These are phyloP conservation scores for Phytopythium kandeliae DNA, from an alignment of 352 stramenopile genomes.

Conservation along the genomic window DNA sequence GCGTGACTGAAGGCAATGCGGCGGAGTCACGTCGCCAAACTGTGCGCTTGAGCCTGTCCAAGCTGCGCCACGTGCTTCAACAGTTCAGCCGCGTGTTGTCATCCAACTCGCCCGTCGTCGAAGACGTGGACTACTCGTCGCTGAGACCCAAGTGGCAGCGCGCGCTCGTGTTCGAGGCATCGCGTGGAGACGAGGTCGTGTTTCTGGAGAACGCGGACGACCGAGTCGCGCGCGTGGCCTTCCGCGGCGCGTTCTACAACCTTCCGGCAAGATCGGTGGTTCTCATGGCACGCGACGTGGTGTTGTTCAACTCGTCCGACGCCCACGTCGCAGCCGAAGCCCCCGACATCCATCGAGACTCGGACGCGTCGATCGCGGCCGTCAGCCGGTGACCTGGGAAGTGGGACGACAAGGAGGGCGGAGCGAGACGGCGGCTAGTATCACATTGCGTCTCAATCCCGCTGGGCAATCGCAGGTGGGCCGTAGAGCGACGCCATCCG, in stretches of 20 bases:
- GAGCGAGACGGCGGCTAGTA: not conserved
- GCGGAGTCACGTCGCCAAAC: not conserved
- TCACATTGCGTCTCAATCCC: no score
- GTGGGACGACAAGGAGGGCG: not conserved
- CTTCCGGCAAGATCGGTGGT: constrained; percentile 37
- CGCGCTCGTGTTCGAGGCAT: constrained; percentile 39
- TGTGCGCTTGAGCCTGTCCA: not conserved
- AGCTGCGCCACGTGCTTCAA: constrained; percentile 48
- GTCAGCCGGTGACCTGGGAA: not conserved
- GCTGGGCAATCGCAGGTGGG: not conserved
- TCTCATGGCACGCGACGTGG: constrained; percentile 29
- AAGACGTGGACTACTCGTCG: constrained; percentile 2
- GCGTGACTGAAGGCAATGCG: not conserved
- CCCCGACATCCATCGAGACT: not conserved
- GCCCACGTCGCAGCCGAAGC: constrained; percentile 5
- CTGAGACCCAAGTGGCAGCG: constrained; percentile 21
- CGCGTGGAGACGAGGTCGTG: constrained; percentile 14
- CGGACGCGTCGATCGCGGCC: not conserved
- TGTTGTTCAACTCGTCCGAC: constrained; percentile 57
- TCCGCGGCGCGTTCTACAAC: constrained; percentile 24
- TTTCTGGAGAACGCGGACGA: constrained; percentile 55
- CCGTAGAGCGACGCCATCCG: no score
- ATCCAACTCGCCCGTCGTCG: constrained; percentile 14
- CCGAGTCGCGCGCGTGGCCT: constrained; percentile 23
- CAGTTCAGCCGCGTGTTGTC: constrained; percentile 52